A percentile compares a stretch with the other conserved stretches of the same genome.
These are phyloP conservation scores for Acanthamoeba divionensis DNA, from an alignment of 208 protist species.

Conservation along the genomic window DNA sequence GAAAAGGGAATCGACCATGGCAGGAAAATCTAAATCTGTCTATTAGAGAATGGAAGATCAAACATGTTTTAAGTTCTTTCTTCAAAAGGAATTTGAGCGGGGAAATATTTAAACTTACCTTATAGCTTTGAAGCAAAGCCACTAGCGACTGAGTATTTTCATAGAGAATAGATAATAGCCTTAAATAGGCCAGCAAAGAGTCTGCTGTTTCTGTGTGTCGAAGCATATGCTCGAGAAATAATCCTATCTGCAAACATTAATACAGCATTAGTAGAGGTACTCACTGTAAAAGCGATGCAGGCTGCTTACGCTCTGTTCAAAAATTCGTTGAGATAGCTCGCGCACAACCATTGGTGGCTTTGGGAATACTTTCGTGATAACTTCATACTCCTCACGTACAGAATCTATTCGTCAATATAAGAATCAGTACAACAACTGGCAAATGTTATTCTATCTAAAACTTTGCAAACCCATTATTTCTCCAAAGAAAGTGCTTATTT, in stretches of 20 bases:
- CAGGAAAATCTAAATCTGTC: conserved; percentile 1
- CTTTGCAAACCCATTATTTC: too few relatives aligned
- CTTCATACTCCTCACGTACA: background rate
- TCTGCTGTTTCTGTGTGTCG: background rate
- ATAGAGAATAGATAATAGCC: background rate
- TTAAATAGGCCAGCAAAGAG: conserved; percentile 22
- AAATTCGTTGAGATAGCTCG: conserved; percentile 25
- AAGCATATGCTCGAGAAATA: conserved; percentile 34
- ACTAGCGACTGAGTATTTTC: background rate
- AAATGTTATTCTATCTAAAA: too few relatives aligned
- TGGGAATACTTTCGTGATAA: background rate
- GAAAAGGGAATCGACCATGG: conserved; percentile 20
- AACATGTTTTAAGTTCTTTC: too few relatives aligned
- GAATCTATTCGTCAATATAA: too few relatives aligned
- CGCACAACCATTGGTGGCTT: conserved; percentile 15
- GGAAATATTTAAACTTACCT: background rate
- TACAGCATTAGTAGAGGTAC: background rate
- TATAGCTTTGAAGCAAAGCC: background rate
- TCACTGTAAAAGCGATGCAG: background rate
- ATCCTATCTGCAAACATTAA: background rate
- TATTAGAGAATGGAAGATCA: too few relatives aligned
- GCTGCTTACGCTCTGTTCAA: background rate
- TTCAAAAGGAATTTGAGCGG: too few relatives aligned
- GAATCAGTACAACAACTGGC: too few relatives aligned
- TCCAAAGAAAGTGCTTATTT: too few relatives aligned